Conservation (phyloP, 2,329 filamentous ascomycete species). For the Phoma herbarum region DNA sequence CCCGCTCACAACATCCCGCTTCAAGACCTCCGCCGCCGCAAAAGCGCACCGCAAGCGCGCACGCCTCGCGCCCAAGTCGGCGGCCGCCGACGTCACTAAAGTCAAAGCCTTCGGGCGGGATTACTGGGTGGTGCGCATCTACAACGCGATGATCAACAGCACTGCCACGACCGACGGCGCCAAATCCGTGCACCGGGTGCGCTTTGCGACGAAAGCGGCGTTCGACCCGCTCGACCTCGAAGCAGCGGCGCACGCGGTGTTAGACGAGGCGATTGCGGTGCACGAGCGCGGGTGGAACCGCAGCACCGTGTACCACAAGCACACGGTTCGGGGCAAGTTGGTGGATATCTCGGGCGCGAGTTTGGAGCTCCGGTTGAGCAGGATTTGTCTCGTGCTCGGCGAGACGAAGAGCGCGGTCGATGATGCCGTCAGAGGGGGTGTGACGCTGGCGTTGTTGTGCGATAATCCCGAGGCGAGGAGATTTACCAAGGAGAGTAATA, state of each 20-base stretch:
- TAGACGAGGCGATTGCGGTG: constrained; percentile 36
- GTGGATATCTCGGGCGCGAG: constrained; percentile 27
- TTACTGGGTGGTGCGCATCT: constrained; percentile 45
- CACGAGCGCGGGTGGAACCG: constrained; percentile 39
- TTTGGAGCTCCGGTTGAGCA: constrained; percentile 31
- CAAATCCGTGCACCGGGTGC: constrained; percentile 26
- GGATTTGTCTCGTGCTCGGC: constrained; percentile 33
- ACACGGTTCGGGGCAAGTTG: constrained; percentile 35
- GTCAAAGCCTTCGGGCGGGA: constrained; percentile 36
- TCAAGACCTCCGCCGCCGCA: constrained; percentile 33
- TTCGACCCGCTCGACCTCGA: constrained; percentile 37
- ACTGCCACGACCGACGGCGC: constrained; percentile 28
- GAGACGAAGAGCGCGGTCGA: constrained; percentile 38
- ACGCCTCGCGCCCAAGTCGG: constrained; percentile 23
- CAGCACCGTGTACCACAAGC: constrained; percentile 35
- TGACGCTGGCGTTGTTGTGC: constrained; percentile 34
- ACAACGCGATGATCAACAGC: constrained; percentile 41
- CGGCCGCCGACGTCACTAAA: constrained; percentile 29
- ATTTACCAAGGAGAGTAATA: constrained; percentile 37
- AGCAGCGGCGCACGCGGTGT: constrained; percentile 41
- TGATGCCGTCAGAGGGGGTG: constrained; percentile 38
- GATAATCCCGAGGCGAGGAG: constrained; percentile 37
- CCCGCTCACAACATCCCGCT: constrained; percentile 24
- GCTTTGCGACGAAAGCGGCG: constrained; percentile 22
- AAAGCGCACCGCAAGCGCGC: constrained; percentile 27